Evolutionary conservation across 2,329 filamentous ascomycete genomes (phyloP).

Genomic region (Exutisphaerella laricina): DNA sequence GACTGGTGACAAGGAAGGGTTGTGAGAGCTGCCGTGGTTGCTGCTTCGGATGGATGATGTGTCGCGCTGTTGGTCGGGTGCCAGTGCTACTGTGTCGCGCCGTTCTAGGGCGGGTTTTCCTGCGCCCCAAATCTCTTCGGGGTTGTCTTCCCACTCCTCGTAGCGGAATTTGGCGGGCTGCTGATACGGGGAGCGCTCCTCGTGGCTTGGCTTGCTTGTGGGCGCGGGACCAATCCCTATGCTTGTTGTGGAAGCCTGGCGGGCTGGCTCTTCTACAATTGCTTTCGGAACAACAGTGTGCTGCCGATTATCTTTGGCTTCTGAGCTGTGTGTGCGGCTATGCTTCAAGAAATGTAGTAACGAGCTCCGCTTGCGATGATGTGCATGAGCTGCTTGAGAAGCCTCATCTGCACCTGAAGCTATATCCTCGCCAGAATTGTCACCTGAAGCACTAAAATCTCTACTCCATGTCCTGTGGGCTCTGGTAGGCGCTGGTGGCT

Average conservation of each 20-base stretch:
- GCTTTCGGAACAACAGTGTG: slow-evolving; percentile 1
- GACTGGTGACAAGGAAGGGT: slow-evolving; percentile 13
- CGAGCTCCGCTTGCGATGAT: slow-evolving; percentile 25
- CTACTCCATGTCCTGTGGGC: slow-evolving; percentile 20
- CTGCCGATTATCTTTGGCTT: slow-evolving; percentile 14
- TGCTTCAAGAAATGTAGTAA: slow-evolving; percentile 27
- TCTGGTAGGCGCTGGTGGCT: slow-evolving; percentile 3
- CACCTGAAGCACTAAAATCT: slow-evolving; percentile 18
- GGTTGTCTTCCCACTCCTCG: slow-evolving; percentile 27
- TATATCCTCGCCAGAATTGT: slow-evolving; percentile 25
- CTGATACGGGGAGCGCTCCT: slow-evolving; percentile 3
- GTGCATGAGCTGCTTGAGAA: slow-evolving; percentile 2
- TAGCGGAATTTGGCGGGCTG: slow-evolving; percentile 16
- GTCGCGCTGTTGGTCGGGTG: slow-evolving; percentile 10
- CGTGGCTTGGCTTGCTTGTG: slow-evolving; percentile 11
- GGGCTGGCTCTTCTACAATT: slow-evolving; percentile 13
- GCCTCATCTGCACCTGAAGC: slow-evolving; percentile 24
- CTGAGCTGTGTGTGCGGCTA: slow-evolving; percentile 18
- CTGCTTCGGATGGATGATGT: not conserved
- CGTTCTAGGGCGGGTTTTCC: slow-evolving; percentile 14
- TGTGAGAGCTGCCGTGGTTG: slow-evolving; percentile 5
- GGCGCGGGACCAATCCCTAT: slow-evolving; percentile 8
- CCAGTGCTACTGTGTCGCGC: slow-evolving; percentile 18
- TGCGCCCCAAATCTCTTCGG: slow-evolving; percentile 26
- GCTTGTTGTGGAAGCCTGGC: slow-evolving; percentile 2